Conservation (phyloP, 306 rosid genomes). For the Lupinus albus region DNA sequence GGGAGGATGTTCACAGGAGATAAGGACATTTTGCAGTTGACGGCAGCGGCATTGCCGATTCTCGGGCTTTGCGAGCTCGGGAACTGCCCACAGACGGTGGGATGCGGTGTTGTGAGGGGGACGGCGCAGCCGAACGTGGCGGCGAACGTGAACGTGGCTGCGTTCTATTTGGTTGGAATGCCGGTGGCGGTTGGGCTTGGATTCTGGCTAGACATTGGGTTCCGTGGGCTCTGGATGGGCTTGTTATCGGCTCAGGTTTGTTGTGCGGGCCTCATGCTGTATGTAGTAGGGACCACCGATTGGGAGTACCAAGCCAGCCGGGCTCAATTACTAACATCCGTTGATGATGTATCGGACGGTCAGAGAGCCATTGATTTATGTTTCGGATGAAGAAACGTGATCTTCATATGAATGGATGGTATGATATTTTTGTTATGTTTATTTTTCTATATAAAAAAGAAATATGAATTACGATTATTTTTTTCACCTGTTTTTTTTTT, state of each 20-base stretch:
- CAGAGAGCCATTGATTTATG: constrained; percentile 46
- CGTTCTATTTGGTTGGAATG: constrained; percentile 86
- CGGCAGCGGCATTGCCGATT: constrained; percentile 70
- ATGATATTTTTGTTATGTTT: constrained; percentile 11
- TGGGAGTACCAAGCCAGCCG: constrained; percentile 73
- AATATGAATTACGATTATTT: constrained; percentile 38
- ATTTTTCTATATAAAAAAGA: constrained; percentile 24
- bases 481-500: background rate
- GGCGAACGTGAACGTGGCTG: constrained; percentile 75
- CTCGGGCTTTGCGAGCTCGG: constrained; percentile 91
- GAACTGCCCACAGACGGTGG: constrained; percentile 91
- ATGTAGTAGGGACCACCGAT: constrained; percentile 73
- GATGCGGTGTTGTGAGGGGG: constrained; percentile 84
- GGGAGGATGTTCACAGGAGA: constrained; percentile 69
- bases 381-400: constrained; percentile 41
- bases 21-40: constrained; percentile 61
- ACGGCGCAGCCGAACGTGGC: constrained; percentile 84
- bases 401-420: background rate
- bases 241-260: constrained; percentile 79
- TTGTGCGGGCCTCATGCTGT: constrained; percentile 85
- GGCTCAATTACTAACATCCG: constrained; percentile 55
- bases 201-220: constrained; percentile 59
- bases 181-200: constrained; percentile 90
- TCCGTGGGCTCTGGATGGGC: constrained; percentile 91
- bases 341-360: constrained; percentile 26